A percentile compares a stretch with the other conserved stretches of the same genome.
Conservation (phyloP, 306 rosid genomes). For the Carpinus fangiana region DNA sequence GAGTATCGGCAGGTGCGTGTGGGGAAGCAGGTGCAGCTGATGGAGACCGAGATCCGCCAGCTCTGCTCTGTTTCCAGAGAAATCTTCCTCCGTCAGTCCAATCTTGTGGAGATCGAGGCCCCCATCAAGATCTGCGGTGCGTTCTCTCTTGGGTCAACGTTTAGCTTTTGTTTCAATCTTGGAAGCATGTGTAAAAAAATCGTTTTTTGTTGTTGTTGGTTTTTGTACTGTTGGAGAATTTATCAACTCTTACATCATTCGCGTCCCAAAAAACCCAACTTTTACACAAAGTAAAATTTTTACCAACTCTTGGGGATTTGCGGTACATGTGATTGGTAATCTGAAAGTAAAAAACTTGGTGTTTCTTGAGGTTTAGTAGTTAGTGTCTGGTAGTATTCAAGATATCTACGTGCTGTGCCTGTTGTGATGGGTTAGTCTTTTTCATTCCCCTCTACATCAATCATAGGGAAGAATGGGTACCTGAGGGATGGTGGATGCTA, state of each 20-base stretch:
- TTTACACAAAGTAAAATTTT: too few species aligned
- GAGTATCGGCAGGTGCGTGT: constrained; percentile 35
- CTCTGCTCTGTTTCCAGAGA: constrained; percentile 34
- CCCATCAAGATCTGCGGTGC: constrained; percentile 47
- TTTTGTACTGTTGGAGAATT: too few species aligned
- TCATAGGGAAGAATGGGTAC: background rate
- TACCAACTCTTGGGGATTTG: too few species aligned
- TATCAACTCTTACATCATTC: too few species aligned
- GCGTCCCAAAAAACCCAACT: too few species aligned
- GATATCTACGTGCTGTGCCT: background rate
- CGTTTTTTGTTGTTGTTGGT: too few species aligned
- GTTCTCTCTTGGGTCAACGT: background rate
- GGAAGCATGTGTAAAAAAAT: background rate
- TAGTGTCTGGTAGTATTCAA: background rate
- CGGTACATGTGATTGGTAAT: too few species aligned
- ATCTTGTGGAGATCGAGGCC: constrained; percentile 43
- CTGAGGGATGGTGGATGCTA: background rate
- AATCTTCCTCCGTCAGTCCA: constrained; percentile 39
- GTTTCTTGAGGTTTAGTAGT: background rate
- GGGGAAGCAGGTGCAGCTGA: constrained; percentile 47
- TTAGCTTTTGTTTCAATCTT: background rate
- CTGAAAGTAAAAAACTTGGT: background rate
- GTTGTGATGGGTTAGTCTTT: background rate
- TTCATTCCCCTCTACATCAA: background rate
- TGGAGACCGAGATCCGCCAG: constrained; percentile 46